phyloP scores from a whole-genome alignment of 2,329 filamentous ascomycete genomes.

The Talaromyces sp. region DNA sequence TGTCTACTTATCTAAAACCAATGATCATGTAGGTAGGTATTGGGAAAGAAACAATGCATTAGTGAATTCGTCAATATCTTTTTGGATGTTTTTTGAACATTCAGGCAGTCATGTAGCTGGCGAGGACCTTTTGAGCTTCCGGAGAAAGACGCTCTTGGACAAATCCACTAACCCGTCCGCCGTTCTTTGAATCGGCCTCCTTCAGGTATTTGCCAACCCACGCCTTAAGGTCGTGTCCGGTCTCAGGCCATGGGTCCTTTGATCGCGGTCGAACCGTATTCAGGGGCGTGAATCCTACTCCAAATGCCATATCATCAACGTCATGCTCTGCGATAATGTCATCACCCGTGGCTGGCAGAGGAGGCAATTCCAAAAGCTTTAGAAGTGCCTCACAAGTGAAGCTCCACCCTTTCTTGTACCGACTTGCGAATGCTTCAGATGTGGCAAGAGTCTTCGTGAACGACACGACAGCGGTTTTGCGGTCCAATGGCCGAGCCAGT shows the following conservation, averaged over 20 bases:
- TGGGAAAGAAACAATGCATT: not conserved
- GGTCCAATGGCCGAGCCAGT: slow-evolving; percentile 78
- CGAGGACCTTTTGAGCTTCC: slow-evolving; percentile 50
- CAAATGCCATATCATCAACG: slow-evolving; percentile 91
- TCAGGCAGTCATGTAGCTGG: slow-evolving; percentile 41
- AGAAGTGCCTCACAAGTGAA: slow-evolving; percentile 87
- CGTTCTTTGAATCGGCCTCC: slow-evolving; percentile 68
- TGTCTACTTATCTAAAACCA: not conserved
- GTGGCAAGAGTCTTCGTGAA: slow-evolving; percentile 89
- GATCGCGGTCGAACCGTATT: slow-evolving; percentile 78
- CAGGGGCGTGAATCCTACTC: slow-evolving; percentile 87
- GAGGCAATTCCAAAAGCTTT: slow-evolving; percentile 83
- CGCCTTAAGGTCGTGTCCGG: slow-evolving; percentile 67
- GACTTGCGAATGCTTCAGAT: slow-evolving; percentile 74
- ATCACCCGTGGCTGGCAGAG: slow-evolving; percentile 64
- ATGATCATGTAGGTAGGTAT: not conserved
- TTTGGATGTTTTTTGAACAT: not conserved
- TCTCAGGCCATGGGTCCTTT: slow-evolving; percentile 80
- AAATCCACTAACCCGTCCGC: slow-evolving; percentile 66
- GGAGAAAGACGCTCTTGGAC: slow-evolving; percentile 66
- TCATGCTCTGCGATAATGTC: slow-evolving; percentile 82
- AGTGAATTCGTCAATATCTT: not conserved
- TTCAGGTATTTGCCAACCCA: slow-evolving; percentile 84
- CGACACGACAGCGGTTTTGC: slow-evolving; percentile 89
- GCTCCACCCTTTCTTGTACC: slow-evolving; percentile 84